Percentiles rank a stretch among this genome's conserved stretches.
These are phyloP conservation scores for Carex littledalei DNA, from an alignment of 176 grass and related monocot species.

Conservation along the genomic window DNA sequence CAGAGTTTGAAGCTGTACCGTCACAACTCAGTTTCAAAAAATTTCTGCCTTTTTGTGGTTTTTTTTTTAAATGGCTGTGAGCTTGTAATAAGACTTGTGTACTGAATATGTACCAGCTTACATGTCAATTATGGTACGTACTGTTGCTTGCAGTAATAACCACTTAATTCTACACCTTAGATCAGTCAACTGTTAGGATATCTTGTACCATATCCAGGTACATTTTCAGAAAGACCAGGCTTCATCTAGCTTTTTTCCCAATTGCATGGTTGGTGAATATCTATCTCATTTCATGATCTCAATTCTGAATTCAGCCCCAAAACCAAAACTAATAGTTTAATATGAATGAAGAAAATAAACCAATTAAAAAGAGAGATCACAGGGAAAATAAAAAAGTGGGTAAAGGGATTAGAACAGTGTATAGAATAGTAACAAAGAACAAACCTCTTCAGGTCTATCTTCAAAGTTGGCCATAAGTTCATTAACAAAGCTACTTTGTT, in stretches of 20 bases:
- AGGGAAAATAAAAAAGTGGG: background rate
- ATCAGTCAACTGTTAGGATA: background rate
- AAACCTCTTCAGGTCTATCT: slow-evolving; percentile 84
- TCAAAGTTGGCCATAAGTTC: slow-evolving; percentile 55
- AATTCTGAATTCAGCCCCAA: background rate
- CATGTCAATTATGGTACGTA: background rate
- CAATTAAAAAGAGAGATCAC: slow-evolving; percentile 7
- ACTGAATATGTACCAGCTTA: background rate
- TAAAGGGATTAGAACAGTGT: background rate
- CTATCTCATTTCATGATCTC: background rate
- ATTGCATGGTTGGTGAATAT: background rate
- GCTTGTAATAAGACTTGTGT: background rate
- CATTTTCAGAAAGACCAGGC: background rate
- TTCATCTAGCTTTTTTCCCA: background rate
- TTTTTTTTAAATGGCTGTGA: background rate
- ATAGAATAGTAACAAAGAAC: slow-evolving; percentile 7
- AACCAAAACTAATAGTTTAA: background rate
- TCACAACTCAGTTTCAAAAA: background rate
- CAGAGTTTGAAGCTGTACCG: background rate
- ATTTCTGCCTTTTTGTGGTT: too few relatives aligned
- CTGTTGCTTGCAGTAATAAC: background rate
- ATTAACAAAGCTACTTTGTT: slow-evolving; percentile 60
- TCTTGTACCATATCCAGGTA: background rate
- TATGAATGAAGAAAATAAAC: background rate
- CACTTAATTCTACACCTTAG: background rate